Evolutionary conservation across 805 yeast species (phyloP).

Genomic region (Saturnispora zaruensis): DNA sequence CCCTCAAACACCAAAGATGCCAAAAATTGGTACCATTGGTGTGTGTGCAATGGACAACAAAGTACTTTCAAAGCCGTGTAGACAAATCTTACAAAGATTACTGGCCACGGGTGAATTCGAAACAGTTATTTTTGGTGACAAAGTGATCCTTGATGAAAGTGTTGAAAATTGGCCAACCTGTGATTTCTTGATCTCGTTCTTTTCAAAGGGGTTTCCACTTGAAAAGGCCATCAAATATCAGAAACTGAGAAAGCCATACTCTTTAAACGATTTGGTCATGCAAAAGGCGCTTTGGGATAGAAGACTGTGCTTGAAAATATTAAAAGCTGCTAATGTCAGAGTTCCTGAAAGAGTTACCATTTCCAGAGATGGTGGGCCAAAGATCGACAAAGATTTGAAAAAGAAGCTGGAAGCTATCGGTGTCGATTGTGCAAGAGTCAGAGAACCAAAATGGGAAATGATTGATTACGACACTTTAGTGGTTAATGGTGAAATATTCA

Average conservation of each 20-base stretch:
- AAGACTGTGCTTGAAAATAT: slow-evolving; percentile 69
- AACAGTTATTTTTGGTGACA: slow-evolving; percentile 94
- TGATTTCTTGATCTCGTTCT: slow-evolving; percentile 87
- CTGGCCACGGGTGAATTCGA: slow-evolving; percentile 94
- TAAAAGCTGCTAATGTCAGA: slow-evolving; percentile 77
- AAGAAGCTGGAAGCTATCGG: slow-evolving; percentile 55
- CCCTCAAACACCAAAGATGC: slow-evolving; percentile 42
- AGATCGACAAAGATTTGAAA: slow-evolving; percentile 58
- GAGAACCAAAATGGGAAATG: slow-evolving; percentile 83
- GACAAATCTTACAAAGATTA: slow-evolving; percentile 78
- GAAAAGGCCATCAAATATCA: slow-evolving; percentile 92
- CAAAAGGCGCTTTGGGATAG: slow-evolving; percentile 98
- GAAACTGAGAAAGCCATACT: slow-evolving; percentile 79
- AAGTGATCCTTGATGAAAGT: slow-evolving; percentile 85
- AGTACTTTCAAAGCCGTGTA: slow-evolving; percentile 90
- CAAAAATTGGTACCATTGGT: slow-evolving; percentile 86
- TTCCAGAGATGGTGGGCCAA: slow-evolving; percentile 95
- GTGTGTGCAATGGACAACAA: slow-evolving; percentile 99
- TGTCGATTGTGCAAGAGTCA: slow-evolving; percentile 37
- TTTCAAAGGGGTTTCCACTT: slow-evolving; percentile 92
- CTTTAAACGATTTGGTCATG: slow-evolving; percentile 80
- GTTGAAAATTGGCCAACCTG: slow-evolving; percentile 99
- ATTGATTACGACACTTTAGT: slow-evolving; percentile 74
- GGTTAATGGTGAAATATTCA: slow-evolving; percentile 63
- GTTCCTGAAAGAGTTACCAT: slow-evolving; percentile 86